A percentile compares a stretch with the other conserved stretches of the same genome.
phyloP scores from a whole-genome alignment of 169 alveolate species.

The Cryptosporidium ryanae region DNA sequence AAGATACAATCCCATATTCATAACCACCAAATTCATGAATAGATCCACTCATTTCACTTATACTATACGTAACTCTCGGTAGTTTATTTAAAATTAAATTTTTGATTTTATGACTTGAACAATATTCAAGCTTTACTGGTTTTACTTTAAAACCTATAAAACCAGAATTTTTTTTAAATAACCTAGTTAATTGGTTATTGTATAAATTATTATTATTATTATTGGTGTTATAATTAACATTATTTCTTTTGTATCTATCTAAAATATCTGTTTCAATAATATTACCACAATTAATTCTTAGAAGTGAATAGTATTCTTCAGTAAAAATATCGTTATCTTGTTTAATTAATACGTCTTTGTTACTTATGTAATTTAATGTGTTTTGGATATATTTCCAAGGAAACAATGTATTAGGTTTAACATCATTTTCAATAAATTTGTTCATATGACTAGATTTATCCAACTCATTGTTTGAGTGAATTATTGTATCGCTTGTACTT shows the following conservation, averaged over 20 bases:
- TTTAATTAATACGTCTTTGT: constrained; percentile 4
- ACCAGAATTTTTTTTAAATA: constrained; percentile 16
- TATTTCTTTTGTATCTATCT: neutral
- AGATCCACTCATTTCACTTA: constrained; percentile 22
- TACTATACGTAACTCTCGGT: constrained; percentile 50
- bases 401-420: constrained; percentile 60
- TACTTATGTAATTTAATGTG: constrained; percentile 46
- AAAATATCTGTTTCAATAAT: constrained; percentile 15
- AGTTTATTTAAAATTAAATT: neutral
- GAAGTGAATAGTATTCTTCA: constrained; percentile 24
- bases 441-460: neutral
- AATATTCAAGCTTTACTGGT: constrained; percentile 18
- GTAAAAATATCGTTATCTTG: constrained; percentile 3
- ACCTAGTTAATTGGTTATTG: neutral
- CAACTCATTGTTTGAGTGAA: constrained; percentile 10
- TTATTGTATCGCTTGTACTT: constrained; percentile 63
- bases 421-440: neutral
- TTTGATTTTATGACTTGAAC: neutral
- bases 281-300: constrained; percentile 60
- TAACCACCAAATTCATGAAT: constrained; percentile 54
- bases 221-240: neutral
- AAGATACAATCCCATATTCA: constrained; percentile 6
- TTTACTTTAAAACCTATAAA: constrained; percentile 36
- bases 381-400: constrained; percentile 67
- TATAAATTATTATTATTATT: neutral